Base-by-base conservation (phyloP, 2,329 filamentous ascomycete species). In the Microsporum ferrugineum region DNA sequence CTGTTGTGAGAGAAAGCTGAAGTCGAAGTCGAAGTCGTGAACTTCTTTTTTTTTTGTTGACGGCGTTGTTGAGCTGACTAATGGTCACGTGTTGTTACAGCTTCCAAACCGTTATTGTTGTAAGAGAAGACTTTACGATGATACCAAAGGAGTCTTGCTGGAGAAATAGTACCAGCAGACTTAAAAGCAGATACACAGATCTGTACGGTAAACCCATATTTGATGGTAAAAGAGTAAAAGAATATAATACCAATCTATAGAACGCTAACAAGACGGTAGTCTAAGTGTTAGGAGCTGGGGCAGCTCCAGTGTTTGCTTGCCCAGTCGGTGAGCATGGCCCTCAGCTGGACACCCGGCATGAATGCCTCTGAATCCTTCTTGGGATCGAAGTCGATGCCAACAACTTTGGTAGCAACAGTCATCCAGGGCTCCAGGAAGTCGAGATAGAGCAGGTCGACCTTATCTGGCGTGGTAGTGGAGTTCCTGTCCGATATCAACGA, bases 391-490 rank as follows among this genome's bases (percentile, higher is more conserved):
- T 77, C 77, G 58, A 80, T 72, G 1, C 81, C 81, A 7, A 82
- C 71, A 66, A 81, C 84, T 63, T 85, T 84, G 63, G 96, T 77
- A 2, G 90, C 91, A 8, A 87, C 76, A 17, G 95, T 73, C 43
- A 97, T 77, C 82, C 88, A 95, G 7, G 85, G 85, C 73, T 94
- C 82, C 39, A 97, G 85, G 72, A 96, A 99, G 71, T 95, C 91
- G 62, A 95, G 83, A 70, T 95, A 99, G 12, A 96, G 85, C 5
- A 99, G 72, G 71, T 97, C 92, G 0, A 99, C 90, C 0, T 75
- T 86, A 59, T 88, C 83, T 0, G 89, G 88, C 10, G 29, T 39
- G 10, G 31, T 36, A 6, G 29, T 5, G 2, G 57, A 33, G 23
- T 55, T 33, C 14, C 6, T n/a, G 8, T 34, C 33, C 12, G 47